Conservation (phyloP, 495 filamentous ascomycete species). For the Filosporella fistucella region DNA sequence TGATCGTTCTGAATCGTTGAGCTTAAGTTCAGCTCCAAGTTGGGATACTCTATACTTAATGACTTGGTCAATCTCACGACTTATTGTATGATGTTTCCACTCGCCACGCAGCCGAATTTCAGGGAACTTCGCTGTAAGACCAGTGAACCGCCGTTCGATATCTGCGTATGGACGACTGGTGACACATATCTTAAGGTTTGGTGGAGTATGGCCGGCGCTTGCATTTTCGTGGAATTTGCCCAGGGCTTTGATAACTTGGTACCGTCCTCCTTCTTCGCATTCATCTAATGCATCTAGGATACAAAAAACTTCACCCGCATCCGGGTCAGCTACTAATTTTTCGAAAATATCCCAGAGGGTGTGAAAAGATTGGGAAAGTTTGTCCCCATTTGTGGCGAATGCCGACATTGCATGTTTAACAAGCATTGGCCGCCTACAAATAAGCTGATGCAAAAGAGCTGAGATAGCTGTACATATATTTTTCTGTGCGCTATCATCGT, state of each 20-base stretch:
- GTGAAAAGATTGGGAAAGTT: background rate
- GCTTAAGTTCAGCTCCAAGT: background rate
- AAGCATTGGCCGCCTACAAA: background rate
- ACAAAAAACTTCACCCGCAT: constrained; percentile 39
- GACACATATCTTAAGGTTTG: constrained; percentile 40
- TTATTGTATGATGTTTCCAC: constrained; percentile 31
- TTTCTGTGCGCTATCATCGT: constrained; percentile 31
- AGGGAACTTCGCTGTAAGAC: constrained; percentile 18
- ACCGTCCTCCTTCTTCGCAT: constrained; percentile 19
- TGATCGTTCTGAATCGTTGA: constrained; percentile 10
- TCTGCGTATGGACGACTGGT: constrained; percentile 43
- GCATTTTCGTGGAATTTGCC: background rate
- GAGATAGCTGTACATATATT: constrained; percentile 18
- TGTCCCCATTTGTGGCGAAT: background rate
- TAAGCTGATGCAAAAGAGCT: constrained; percentile 25
- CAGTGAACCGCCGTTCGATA: constrained; percentile 32
- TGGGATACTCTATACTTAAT: background rate
- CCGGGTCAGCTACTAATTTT: constrained; percentile 24
- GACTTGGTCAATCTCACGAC: constrained; percentile 12
- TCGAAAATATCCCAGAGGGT: constrained; percentile 20
- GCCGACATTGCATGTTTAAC: constrained; percentile 20
- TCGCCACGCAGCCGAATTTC: constrained; percentile 33
- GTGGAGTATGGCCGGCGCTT: constrained; percentile 12
- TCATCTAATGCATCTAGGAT: constrained; percentile 47
- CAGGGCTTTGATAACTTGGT: constrained; percentile 12